Conservation (phyloP, 345 rosid genomes). For the Aethionema arabicum region DNA sequence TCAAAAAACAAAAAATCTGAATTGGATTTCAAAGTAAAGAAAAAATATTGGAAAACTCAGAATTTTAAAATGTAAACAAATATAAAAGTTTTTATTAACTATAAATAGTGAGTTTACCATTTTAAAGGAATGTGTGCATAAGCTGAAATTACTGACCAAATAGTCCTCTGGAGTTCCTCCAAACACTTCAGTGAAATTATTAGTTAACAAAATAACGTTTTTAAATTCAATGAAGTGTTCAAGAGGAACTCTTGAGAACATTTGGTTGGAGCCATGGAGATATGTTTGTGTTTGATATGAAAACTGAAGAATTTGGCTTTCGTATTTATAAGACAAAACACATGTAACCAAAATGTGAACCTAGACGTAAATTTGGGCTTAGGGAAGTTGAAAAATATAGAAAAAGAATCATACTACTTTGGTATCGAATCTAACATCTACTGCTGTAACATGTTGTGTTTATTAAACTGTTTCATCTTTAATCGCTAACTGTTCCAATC, state of each 20-base stretch:
- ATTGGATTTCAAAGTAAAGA: too few relatives aligned
- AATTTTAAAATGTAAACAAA: neutral
- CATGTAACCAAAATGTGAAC: neutral
- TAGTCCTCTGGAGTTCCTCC: constrained; percentile 27
- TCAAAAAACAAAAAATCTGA: too few relatives aligned
- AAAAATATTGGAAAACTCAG: too few relatives aligned
- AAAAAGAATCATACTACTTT: neutral
- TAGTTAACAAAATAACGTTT: neutral
- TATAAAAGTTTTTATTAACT: too few relatives aligned
- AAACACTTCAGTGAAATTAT: constrained; percentile 28
- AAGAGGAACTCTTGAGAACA: constrained; percentile 25
- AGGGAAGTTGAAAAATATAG: neutral
- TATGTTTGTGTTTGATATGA: neutral
- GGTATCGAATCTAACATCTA: neutral
- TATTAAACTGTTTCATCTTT: too few relatives aligned
- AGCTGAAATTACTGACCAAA: constrained; percentile 8
- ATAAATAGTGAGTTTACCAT: neutral
- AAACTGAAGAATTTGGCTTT: neutral
- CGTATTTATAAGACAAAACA: constrained; percentile 14
- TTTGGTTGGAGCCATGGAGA: neutral
- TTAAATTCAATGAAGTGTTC: constrained; percentile 27
- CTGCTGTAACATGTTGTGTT: too few relatives aligned
- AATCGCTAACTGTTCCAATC: too few relatives aligned
- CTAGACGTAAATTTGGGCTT: constrained; percentile 20
- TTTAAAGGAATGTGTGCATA: neutral